Evolutionary conservation across 1,284 basidiomycete species (phyloP).

Genomic region (Ustilago loliicola): DNA sequence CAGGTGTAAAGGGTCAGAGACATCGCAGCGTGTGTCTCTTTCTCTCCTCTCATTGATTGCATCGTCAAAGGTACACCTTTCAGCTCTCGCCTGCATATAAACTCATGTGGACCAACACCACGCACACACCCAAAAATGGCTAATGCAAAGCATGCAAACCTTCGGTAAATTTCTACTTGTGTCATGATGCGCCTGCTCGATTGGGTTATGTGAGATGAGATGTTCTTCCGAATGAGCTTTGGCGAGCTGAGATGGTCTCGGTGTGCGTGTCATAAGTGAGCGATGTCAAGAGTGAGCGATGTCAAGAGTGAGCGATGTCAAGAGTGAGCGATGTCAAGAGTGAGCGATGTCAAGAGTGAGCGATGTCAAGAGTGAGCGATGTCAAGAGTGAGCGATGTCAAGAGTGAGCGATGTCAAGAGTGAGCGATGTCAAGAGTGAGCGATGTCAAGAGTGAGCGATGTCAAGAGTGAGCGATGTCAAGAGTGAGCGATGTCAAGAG

Average conservation of each 20-base stretch:
- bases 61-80: conserved; percentile 5
- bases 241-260: neutral
- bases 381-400: no score
- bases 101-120: conserved; percentile 8
- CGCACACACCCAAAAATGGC: conserved; percentile 17
- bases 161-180: conserved; percentile 5
- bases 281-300: no score
- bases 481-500: no score
- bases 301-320: no score
- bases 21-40: conserved; percentile 5
- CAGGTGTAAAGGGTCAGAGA: conserved; percentile 2
- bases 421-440: no score
- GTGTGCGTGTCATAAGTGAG: no score
- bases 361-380: no score
- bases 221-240: neutral
- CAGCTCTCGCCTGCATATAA: conserved; percentile 14
- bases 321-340: no score
- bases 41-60: neutral
- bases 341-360: no score
- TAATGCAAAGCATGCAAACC: conserved; percentile 26
- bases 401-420: no score
- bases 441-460: no score
- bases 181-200: neutral
- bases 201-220: neutral
- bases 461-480: no score